Evolutionary conservation across 2,329 filamentous ascomycete species (phyloP).

Genomic region (Ceratocystiopsis sp.): DNA sequence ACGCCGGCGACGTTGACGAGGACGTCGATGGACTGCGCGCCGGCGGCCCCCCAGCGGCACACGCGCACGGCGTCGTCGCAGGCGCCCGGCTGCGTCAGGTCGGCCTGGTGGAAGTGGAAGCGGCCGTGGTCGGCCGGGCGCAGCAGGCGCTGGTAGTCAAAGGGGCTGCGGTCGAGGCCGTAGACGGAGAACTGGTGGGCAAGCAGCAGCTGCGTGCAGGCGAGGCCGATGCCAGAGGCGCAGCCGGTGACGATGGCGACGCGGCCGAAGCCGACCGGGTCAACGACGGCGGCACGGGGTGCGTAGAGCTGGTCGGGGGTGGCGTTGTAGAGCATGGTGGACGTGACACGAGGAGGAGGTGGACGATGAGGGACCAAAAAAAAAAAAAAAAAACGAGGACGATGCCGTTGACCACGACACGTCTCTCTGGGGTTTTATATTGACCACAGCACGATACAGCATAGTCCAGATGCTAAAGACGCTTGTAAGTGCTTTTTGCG

Average conservation of each 20-base stretch:
- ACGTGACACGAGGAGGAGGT: not conserved
- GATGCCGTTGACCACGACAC: no score
- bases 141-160: constrained; percentile 15
- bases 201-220: constrained; percentile 25
- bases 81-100: constrained; percentile 15
- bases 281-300: constrained; percentile 8
- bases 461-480: no score
- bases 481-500: no score
- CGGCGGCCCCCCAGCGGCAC: constrained; percentile 14
- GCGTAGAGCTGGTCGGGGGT: constrained; percentile 12
- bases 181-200: constrained; percentile 14
- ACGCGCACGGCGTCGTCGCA: constrained; percentile 18
- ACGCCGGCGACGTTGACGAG: constrained; percentile 38
- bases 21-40: constrained; percentile 26
- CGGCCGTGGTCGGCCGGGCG: constrained; percentile 14
- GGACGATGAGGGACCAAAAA: no score
- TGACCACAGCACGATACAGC: no score
- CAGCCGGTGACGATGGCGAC: constrained; percentile 30
- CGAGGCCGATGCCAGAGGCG: constrained; percentile 28
- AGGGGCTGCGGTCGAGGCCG: constrained; percentile 11
- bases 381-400: no score
- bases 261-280: constrained; percentile 18
- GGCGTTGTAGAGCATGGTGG: constrained; percentile 13
- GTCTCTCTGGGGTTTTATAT: no score
- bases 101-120: constrained; percentile 21